These are phyloP conservation scores for Hexamita inflata DNA, from an alignment of 208 protist species.

Conservation along the genomic window DNA sequence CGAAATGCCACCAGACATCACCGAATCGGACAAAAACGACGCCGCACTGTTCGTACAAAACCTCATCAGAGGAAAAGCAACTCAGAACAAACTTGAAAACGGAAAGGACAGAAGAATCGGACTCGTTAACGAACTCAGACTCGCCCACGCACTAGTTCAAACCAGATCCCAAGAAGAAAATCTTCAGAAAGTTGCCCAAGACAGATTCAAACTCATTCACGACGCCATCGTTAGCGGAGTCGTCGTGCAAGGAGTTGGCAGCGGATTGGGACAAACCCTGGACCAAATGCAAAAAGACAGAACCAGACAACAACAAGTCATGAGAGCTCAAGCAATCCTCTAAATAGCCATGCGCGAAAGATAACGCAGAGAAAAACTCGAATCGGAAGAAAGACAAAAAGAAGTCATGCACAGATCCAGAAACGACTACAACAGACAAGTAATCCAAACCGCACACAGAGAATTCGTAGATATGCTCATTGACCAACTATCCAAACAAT, in stretches of 20 bases:
- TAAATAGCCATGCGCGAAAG: neutral
- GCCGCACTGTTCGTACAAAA: conserved; percentile 20
- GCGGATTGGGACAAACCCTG: neutral
- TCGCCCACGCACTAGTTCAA: conserved; percentile 8
- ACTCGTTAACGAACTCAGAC: conserved; percentile 4
- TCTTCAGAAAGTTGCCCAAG: neutral
- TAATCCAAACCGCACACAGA: conserved; percentile 7
- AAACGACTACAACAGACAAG: neutral
- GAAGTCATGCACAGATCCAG: neutral
- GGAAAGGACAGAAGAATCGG: conserved; percentile 15
- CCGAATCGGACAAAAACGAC: too few species aligned
- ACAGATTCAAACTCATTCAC: neutral
- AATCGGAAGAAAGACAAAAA: neutral
- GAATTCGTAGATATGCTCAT: conserved; percentile 4
- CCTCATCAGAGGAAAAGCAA: neutral
- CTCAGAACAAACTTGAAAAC: conserved; percentile 11
- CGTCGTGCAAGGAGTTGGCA: neutral
- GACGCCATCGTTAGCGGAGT: neutral
- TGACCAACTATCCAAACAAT: neutral
- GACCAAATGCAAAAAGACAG: neutral
- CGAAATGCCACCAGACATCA: too few species aligned
- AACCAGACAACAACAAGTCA: neutral
- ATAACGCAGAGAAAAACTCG: neutral
- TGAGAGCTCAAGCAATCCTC: conserved; percentile 13
- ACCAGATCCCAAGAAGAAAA: neutral